Evolutionary conservation across 768 basidiomycete species (phyloP), one percentile per base, ranked within the genome.

Genomic region (Collybiopsis luxurians): DNA sequence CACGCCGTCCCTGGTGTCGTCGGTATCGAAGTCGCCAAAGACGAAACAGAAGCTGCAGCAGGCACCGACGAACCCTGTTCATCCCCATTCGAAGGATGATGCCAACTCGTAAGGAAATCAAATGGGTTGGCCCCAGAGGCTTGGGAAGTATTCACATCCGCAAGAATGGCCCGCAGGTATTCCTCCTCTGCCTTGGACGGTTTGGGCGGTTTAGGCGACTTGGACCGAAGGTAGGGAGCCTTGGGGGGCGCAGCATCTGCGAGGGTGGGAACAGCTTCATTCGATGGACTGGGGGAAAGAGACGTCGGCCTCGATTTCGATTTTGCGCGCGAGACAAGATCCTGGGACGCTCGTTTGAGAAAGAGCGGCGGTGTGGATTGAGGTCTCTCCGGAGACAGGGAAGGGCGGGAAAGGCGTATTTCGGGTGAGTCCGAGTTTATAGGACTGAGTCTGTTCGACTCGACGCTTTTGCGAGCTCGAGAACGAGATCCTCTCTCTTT

Each of bases 91-190:
- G 40, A 17, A 45, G 71, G 39, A 40, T 58, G 43, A 30, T 45
- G 42, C 40, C 42, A 65, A 42, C n/a, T 53, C 59, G 78, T 77
- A 59, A 84, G 76, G 31, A 84, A 69, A 2, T 77, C 71, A 56
- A 86, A 82, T 1, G 84, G 79, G 42, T 73, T 76, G 0, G 72
- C 66, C 12, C 68, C 45, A 1, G 69, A 71, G 9, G 70, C 43
- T 28, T 26, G 61, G 0, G 78, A 71, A 13, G 76, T 71, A 28
- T 79, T 74, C 19, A 85, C 74, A 56, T 91, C 87, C 0, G 89
- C 86, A 10, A 91, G 76, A 31, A 91, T 81, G 55, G 78, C 79
- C 19, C 84, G 82, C 13, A 92, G 75, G 66, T 90, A 92, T 49
- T 80, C 84, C 3, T 78, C 69, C 62, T 92, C 86, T 40, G 82